Evolutionary conservation across 345 rosid species (phyloP).

Genomic region (Ceriops zippeliana): DNA sequence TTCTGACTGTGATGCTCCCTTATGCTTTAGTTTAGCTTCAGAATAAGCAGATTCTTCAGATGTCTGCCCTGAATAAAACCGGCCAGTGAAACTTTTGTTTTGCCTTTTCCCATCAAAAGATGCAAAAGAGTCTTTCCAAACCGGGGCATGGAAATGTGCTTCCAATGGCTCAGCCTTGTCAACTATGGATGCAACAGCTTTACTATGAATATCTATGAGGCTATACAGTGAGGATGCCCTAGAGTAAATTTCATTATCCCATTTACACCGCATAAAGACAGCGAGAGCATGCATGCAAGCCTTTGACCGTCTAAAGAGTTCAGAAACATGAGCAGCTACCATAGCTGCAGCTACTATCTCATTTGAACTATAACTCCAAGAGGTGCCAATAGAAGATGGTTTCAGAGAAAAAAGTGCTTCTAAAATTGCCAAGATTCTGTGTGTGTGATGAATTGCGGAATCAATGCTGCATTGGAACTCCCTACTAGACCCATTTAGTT

Average conservation of each 20-base stretch:
- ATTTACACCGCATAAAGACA: constrained; percentile 80
- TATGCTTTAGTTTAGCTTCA: constrained; percentile 42
- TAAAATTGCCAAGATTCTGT: constrained; percentile 75
- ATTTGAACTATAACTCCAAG: constrained; percentile 90
- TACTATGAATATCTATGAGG: constrained; percentile 93
- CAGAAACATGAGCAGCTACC: constrained; percentile 99
- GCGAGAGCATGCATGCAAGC: constrained; percentile 85
- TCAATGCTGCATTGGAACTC: constrained; percentile 57
- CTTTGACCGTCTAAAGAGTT: constrained; percentile 82
- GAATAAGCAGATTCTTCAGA: constrained; percentile 42
- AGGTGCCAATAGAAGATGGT: constrained; percentile 89
- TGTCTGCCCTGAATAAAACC: constrained; percentile 41
- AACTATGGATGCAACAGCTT: constrained; percentile 88
- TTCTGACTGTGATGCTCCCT: constrained; percentile 33
- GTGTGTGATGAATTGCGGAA: constrained; percentile 83
- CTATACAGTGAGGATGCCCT: constrained; percentile 84
- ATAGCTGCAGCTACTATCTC: constrained; percentile 99
- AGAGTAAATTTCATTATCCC: constrained; percentile 75
- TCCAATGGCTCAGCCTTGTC: constrained; percentile 91
- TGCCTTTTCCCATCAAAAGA: constrained; percentile 42
- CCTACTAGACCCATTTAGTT: constrained; percentile 53
- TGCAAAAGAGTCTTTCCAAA: constrained; percentile 53
- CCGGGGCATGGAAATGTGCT: constrained; percentile 61
- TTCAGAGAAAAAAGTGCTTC: constrained; percentile 93
- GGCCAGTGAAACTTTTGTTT: constrained; percentile 33